phyloP scores from a whole-genome alignment of 1,139 yeast species.

The Kodamaea sp. region DNA sequence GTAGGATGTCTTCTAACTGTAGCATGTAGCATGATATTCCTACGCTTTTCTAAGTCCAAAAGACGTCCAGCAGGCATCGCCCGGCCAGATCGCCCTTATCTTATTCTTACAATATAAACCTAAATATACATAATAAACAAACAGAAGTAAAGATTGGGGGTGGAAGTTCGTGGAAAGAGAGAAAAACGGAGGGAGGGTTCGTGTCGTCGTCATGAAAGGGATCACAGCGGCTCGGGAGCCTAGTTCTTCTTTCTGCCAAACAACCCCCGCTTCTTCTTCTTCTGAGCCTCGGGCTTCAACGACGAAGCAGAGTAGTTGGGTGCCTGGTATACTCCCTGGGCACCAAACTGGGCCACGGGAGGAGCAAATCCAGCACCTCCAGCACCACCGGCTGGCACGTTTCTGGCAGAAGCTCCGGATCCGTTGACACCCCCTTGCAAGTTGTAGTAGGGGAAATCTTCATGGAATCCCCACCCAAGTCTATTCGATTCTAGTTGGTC shows the following conservation, averaged over 20 bases:
- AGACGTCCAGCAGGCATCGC: no score
- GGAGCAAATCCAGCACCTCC: conserved; percentile 12
- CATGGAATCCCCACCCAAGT: conserved; percentile 74
- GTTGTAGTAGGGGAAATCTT: conserved; percentile 45
- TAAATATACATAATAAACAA: conserved; percentile 4
- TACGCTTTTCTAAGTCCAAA: no score
- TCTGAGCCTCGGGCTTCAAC: conserved; percentile 35
- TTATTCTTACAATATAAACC: no score
- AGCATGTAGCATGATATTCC: no score
- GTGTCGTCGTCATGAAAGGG: no score
- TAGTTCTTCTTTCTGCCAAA: conserved; percentile 64
- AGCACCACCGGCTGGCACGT: conserved; percentile 11
- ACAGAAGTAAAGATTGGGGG: conserved; percentile 5
- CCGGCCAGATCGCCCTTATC: no score
- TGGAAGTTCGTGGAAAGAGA: conserved; percentile 1
- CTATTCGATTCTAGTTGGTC: conserved; percentile 78
- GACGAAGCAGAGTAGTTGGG: conserved; percentile 49
- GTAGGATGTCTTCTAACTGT: no score
- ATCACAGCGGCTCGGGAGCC: no score
- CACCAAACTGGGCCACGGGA: conserved; percentile 33
- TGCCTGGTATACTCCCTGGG: conserved; percentile 69
- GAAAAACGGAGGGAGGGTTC: no score
- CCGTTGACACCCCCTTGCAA: conserved; percentile 21
- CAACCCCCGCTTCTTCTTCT: conserved; percentile 62
- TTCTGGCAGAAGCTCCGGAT: conserved; percentile 3